These are phyloP conservation scores for Fraxinus ornus DNA, from an alignment of 305 asterid genomes.

Conservation along the genomic window DNA sequence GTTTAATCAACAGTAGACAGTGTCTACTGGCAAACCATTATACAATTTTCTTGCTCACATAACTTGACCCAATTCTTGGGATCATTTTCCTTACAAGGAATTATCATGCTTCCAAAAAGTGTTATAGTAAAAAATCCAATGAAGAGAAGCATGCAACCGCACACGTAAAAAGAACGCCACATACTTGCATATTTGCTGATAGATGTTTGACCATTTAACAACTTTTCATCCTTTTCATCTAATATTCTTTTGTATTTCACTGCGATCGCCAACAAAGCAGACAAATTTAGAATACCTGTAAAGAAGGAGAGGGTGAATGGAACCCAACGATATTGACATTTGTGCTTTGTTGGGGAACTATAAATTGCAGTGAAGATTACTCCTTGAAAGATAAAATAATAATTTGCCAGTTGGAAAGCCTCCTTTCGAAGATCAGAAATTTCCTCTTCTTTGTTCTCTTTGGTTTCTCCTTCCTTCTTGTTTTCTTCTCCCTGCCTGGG, in stretches of 20 bases:
- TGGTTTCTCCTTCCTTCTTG: not conserved
- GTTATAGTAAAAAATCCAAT: no score
- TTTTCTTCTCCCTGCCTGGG: not conserved
- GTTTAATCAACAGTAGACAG: no score
- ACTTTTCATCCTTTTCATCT: not conserved
- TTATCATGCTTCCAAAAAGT: no score
- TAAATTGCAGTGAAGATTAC: conserved; percentile 3
- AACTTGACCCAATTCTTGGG: no score
- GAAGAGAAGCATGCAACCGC: not conserved
- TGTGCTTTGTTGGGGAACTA: not conserved
- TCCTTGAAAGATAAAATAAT: conserved; percentile 9
- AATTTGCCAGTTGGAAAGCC: conserved; percentile 3
- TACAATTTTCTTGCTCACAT: no score
- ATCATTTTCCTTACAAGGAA: no score
- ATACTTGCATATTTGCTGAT: not conserved
- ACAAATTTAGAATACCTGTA: not conserved
- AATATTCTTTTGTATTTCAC: not conserved
- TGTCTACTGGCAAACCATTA: no score
- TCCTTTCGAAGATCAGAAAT: not conserved
- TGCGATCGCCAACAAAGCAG: not conserved
- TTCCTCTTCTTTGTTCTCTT: not conserved
- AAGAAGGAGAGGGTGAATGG: not conserved
- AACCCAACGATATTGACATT: not conserved
- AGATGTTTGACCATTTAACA: not conserved
- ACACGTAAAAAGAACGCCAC: not conserved